phyloP scores from a whole-genome alignment of 805 yeast genomes.

The Yamadazyma kitorensis region DNA sequence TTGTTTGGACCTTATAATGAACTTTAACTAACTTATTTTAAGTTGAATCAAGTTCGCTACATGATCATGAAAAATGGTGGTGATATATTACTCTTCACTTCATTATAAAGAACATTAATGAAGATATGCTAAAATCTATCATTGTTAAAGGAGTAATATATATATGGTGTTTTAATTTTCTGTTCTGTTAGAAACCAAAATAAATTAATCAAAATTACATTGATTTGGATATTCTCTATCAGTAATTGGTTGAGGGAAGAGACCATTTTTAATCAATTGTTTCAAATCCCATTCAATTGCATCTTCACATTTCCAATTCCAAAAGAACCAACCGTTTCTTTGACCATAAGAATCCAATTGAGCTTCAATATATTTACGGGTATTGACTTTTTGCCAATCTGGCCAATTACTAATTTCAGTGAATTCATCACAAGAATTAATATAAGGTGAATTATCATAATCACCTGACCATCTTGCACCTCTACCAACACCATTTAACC shows the following conservation, averaged over 20 bases:
- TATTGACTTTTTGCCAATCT: slow-evolving; percentile 48
- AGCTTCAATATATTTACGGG: slow-evolving; percentile 79
- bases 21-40: no score
- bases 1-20: no score
- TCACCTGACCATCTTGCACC: slow-evolving; percentile 81
- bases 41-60: no score
- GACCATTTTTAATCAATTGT: slow-evolving; percentile 50
- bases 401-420: slow-evolving; percentile 49
- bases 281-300: slow-evolving; percentile 85
- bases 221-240: slow-evolving; percentile 70
- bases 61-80: no score
- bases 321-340: slow-evolving; percentile 84
- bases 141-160: no score
- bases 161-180: no score
- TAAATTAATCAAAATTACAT: no score
- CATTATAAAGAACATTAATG: no score
- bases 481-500: slow-evolving; percentile 84
- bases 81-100: no score
- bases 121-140: no score
- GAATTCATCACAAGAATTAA: slow-evolving; percentile 60
- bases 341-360: slow-evolving; percentile 79
- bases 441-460: slow-evolving; percentile 35
- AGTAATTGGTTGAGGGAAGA: slow-evolving; percentile 79
- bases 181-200: no score
- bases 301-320: slow-evolving; percentile 90